Base-by-base conservation (phyloP, 139 green algal genomes). In the Chlamydomonas sp. region DNA sequence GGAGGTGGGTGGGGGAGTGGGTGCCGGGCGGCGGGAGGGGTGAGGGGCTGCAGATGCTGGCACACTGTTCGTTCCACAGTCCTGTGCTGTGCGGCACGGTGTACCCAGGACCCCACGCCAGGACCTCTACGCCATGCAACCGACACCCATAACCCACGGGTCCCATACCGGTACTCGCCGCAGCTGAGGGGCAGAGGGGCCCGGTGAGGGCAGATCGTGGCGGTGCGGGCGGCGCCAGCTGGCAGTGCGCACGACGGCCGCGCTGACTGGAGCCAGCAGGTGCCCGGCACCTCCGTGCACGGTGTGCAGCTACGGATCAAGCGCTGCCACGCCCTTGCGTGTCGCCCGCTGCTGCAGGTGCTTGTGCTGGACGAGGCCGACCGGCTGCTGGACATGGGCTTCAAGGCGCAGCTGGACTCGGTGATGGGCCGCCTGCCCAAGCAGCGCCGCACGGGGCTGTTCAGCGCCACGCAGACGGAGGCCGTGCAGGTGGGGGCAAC, bases 301-400 rank as follows among this genome's bases (percentile, higher is more conserved):
- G 31, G 31, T 49, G 31, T 49, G 31, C 31, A 49, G 31, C 31
- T 16, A 12, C 20, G 5, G 14, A 12, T 10, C 73, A 15, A 61
- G 14, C 73, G 73, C 73, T 60, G 73, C 18, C 62, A 63, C 63
- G 49, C 78, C 63, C n/a, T 5, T 49, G 31, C 31, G 31, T 49
- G 31, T 49, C 76, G 57, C 14, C 63, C n/a, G 31, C 59, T 76
- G 67, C 12, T 77, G 63, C 91, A 99, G 91, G 93, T 98, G 18
- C 92, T 99, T 20, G 94, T 99, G 12, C 92, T 99, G 73, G 98
- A 99, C 91, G 98, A 99, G 92, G 98, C 98, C 5, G 97, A 99
- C 84, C 85, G 98, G 12, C 90, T 99, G 86, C 89, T 99, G 76
- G 96, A 99, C 86, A 98, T 99, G 96, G 97, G 97, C 7, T 99